Conservation (phyloP, 257 asterid species). For the Linaria vulgaris region DNA sequence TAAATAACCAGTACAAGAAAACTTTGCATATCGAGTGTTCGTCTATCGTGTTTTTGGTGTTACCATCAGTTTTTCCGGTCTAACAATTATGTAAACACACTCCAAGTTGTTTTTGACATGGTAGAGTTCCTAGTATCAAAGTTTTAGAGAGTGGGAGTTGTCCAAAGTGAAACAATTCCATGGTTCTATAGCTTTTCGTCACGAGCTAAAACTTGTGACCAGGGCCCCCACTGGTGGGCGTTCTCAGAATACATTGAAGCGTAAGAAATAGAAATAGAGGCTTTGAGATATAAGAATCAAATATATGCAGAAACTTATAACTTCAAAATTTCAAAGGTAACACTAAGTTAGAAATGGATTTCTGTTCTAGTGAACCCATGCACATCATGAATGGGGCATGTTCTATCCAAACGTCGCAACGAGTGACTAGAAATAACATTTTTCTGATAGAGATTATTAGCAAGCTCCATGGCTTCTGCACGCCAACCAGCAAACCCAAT, state of each 20-base stretch:
- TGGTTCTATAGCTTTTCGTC: neutral
- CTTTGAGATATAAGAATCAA: constrained; percentile 18
- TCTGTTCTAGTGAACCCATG: constrained; percentile 28
- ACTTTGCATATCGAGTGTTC: neutral
- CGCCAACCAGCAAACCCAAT: constrained; percentile 83
- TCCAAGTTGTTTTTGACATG: too few relatives aligned
- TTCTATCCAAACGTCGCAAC: constrained; percentile 51
- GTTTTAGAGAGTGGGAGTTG: too few relatives aligned
- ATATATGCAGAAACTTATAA: neutral
- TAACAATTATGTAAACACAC: too few relatives aligned
- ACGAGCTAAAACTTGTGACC: neutral
- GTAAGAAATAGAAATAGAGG: neutral
- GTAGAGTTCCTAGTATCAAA: too few relatives aligned
- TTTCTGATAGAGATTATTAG: constrained; percentile 40
- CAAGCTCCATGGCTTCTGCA: constrained; percentile 62
- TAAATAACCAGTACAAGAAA: neutral
- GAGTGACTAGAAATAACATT: constrained; percentile 45
- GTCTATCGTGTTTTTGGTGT: too few relatives aligned
- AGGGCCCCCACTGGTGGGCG: too few relatives aligned
- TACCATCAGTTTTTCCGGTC: too few relatives aligned
- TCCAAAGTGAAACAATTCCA: neutral
- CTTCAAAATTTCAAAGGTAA: constrained; percentile 9
- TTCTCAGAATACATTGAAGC: too few relatives aligned
- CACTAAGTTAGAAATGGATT: constrained; percentile 19
- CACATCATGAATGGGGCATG: constrained; percentile 41